A percentile compares a stretch with the other conserved stretches of the same genome.
These are phyloP conservation scores for Coemansia sp. DNA, from an alignment of 192 early-diverging fungal genomes.

Conservation along the genomic window DNA sequence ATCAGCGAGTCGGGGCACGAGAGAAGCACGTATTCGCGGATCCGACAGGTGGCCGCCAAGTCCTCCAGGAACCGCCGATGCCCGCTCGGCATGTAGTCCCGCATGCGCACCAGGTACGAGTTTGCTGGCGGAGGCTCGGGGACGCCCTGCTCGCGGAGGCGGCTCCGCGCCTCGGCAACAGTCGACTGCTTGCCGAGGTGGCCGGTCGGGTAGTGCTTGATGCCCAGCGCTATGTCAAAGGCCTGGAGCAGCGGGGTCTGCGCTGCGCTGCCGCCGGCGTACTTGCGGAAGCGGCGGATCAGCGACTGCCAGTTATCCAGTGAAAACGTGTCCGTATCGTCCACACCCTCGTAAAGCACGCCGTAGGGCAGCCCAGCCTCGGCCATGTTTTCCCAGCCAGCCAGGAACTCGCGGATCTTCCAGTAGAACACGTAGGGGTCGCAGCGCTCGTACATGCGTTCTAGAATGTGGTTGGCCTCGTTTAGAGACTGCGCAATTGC, in stretches of 20 bases:
- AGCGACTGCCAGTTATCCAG: slow-evolving; percentile 57
- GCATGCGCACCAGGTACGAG: slow-evolving; percentile 88
- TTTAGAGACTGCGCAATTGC: slow-evolving; percentile 60
- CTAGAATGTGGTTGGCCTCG: slow-evolving; percentile 60
- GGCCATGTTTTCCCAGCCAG: slow-evolving; percentile 93
- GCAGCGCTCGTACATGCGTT: slow-evolving; percentile 90
- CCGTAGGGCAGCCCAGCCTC: slow-evolving; percentile 84
- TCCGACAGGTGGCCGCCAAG: slow-evolving; percentile 63
- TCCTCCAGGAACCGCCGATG: slow-evolving; percentile 88
- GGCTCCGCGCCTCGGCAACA: slow-evolving; percentile 30
- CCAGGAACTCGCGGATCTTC: slow-evolving; percentile 88
- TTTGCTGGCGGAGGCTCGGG: slow-evolving; percentile 55
- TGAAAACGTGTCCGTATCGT: slow-evolving; percentile 57
- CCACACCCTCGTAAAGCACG: slow-evolving; percentile 92
- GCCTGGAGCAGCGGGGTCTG: slow-evolving; percentile 93
- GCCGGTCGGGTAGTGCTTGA: slow-evolving; percentile 85
- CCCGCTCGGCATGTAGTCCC: slow-evolving; percentile 87
- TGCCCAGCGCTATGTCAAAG: slow-evolving; percentile 85
- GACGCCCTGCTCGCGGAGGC: slow-evolving; percentile 22
- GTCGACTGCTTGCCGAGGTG: slow-evolving; percentile 43
- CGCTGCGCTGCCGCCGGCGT: slow-evolving; percentile 93
- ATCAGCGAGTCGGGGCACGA: slow-evolving; percentile 41
- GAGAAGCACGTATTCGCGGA: slow-evolving; percentile 69
- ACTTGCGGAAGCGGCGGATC: slow-evolving; percentile 66
- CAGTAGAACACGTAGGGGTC: slow-evolving; percentile 96